Base-by-base conservation (phyloP, 2,329 filamentous ascomycete genomes). In the Lasiodiplodia gonubiensis region DNA sequence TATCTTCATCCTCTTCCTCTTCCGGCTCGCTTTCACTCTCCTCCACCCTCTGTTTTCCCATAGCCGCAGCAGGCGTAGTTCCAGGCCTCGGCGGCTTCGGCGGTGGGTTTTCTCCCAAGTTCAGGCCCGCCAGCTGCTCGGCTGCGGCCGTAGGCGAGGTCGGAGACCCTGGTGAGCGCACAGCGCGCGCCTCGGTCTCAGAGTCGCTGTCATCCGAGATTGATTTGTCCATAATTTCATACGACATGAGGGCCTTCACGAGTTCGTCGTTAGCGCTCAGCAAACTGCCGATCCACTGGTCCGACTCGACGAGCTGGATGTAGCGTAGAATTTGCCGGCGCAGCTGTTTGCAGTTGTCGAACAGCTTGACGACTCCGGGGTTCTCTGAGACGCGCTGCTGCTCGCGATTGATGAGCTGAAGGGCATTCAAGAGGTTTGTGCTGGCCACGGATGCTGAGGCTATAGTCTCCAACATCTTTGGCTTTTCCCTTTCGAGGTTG, bases 261-360 rank as follows among this genome's bases (percentile, higher is more conserved):
- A 99, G 89, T 79, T 97, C 92, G 74, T 99, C 95, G 74, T 99
- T 98, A 70, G 94, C 94, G 74, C 95, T 92, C 21, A 99, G 89
- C 4, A 99, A 85, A 69, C 92, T 90, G 51, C 94, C 95, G 10
- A 99, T 89, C 85, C 92, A 97, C 74, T 98, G 90, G 75, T 98
- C 94, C 10, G 89, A 63, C 76, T 97, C 92, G 14, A 98, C 91
- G 61, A 93, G 86, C 75, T 98, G 93, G 70, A 98, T 97, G 77
- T 97, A 98, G 67, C 93, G 90, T 48, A 98, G 77, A 35, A 98
- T 91, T 76, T 92, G 92, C 68, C 93, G 86, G 59, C 95, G 88
- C 14, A 98, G 86, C 57, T 88, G 85, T 78, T 97, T 98, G 84
- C 94, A 98, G 2, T 82, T 85, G 72, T 97, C 93, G 71, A 98